phyloP scores from a whole-genome alignment of 768 basidiomycete species.

The Tylopilus rubrobrunneus region DNA sequence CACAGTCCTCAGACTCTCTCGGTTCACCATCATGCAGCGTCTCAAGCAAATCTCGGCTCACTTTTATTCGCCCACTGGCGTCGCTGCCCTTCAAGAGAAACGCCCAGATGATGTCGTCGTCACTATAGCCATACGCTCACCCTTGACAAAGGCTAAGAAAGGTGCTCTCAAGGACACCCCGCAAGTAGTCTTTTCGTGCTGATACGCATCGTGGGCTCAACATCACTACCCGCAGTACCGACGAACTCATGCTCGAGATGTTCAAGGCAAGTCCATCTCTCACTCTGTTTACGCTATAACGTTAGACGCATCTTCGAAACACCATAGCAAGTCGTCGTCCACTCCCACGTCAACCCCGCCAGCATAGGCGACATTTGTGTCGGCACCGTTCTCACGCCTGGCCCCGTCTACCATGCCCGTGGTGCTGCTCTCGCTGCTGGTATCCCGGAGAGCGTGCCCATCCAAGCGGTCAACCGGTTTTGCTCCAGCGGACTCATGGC shows the following conservation, averaged over 20 bases:
- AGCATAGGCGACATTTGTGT: slow-evolving; percentile 76
- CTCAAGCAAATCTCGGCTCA: slow-evolving; percentile 65
- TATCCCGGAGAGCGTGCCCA: slow-evolving; percentile 70
- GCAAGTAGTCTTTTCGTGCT: slow-evolving; percentile 31
- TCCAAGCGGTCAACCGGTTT: slow-evolving; percentile 74
- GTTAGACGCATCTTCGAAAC: background rate
- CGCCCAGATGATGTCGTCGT: slow-evolving; percentile 77
- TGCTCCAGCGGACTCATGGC: slow-evolving; percentile 89
- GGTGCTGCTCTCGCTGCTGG: slow-evolving; percentile 77
- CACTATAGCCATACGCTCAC: slow-evolving; percentile 75
- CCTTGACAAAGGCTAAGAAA: slow-evolving; percentile 72
- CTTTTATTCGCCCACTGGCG: slow-evolving; percentile 43
- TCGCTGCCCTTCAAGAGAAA: slow-evolving; percentile 52
- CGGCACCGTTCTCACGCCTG: slow-evolving; percentile 68
- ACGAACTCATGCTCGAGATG: slow-evolving; percentile 79
- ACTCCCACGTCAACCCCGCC: slow-evolving; percentile 57
- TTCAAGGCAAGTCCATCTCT: slow-evolving; percentile 50
- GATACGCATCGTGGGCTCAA: slow-evolving; percentile 3
- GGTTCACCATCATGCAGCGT: slow-evolving; percentile 48
- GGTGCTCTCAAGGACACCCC: slow-evolving; percentile 71
- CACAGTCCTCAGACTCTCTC: background rate
- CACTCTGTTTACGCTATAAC: background rate
- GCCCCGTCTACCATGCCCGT: slow-evolving; percentile 66
- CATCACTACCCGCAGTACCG: slow-evolving; percentile 43
- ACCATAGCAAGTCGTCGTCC: slow-evolving; percentile 52